A percentile compares a stretch with the other conserved stretches of the same genome.
These are phyloP conservation scores for Ustilago esculenta DNA, from an alignment of 1,284 basidiomycete genomes.

Conservation along the genomic window DNA sequence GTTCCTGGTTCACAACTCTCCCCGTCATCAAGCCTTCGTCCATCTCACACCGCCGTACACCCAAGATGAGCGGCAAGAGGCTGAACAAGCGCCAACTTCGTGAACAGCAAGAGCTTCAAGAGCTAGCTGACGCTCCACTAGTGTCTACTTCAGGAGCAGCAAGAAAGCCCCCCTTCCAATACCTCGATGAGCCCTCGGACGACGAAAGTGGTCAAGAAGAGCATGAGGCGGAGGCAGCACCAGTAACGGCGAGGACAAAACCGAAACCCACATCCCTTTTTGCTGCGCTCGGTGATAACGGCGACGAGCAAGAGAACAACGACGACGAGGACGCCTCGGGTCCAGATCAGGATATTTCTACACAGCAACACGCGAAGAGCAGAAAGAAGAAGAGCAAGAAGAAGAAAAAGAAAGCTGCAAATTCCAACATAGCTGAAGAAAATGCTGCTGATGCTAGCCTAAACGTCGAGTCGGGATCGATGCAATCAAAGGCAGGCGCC, in stretches of 20 bases:
- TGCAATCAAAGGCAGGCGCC: background rate
- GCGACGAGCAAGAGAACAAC: conserved; percentile 14
- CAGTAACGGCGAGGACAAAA: background rate
- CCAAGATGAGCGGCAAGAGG: conserved; percentile 51
- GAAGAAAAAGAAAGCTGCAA: conserved; percentile 55
- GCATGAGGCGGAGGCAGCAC: background rate
- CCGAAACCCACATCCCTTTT: conserved; percentile 31
- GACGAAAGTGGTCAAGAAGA: conserved; percentile 16
- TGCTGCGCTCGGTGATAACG: conserved; percentile 47
- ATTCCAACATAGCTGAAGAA: background rate
- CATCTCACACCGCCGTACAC: too few species aligned
- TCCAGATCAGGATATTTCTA: conserved; percentile 33
- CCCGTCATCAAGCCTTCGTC: background rate
- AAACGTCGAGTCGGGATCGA: too few species aligned
- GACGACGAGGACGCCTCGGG: conserved; percentile 30
- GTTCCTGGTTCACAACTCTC: background rate
- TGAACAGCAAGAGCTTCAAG: conserved; percentile 59
- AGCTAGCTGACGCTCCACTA: conserved; percentile 36
- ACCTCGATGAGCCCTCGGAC: conserved; percentile 16
- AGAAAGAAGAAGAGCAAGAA: conserved; percentile 57
- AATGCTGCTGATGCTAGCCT: background rate
- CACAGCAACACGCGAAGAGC: conserved; percentile 14
- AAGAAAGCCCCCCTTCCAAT: conserved; percentile 17
- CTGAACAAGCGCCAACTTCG: conserved; percentile 62
- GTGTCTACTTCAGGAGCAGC: conserved; percentile 8